A percentile compares a stretch with the other conserved stretches of the same genome.
Conservation (phyloP, 2,329 filamentous ascomycete genomes). For the Atkinsonella hypoxylon region DNA sequence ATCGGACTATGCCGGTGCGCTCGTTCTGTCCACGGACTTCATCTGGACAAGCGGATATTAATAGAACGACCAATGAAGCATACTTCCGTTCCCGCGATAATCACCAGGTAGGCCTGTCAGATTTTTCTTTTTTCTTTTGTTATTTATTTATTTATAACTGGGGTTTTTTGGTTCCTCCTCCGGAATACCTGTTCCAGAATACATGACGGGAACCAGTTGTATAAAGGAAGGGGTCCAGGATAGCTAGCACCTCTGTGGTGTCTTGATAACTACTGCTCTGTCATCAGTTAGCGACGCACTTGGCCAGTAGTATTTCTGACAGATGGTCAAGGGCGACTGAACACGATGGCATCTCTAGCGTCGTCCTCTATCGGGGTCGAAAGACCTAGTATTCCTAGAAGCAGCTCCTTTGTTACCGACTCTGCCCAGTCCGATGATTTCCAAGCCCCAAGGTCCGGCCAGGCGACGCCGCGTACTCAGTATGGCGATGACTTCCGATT, state of each 20-base stretch:
- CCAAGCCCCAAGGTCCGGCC: not conserved
- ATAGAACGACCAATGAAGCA: not conserved
- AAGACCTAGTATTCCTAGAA: slow-evolving; percentile 2
- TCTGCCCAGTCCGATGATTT: slow-evolving; percentile 1
- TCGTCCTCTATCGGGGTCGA: not conserved
- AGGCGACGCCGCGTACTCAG: not conserved
- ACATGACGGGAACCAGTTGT: not conserved
- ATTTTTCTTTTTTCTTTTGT: not conserved
- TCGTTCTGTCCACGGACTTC: not conserved
- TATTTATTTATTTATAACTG: not conserved
- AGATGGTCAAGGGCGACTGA: too few relatives aligned
- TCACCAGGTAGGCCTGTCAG: not conserved
- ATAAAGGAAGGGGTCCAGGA: not conserved
- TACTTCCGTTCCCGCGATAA: not conserved
- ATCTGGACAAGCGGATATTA: not conserved
- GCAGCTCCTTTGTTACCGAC: slow-evolving; percentile 5
- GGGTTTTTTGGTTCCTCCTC: too few relatives aligned
- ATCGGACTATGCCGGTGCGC: not conserved
- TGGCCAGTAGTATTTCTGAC: too few relatives aligned
- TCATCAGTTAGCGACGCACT: too few relatives aligned
- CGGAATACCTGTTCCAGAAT: not conserved
- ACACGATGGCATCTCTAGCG: slow-evolving; percentile 4
- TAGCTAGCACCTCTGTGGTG: not conserved
- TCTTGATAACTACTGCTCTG: not conserved
- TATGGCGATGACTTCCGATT: slow-evolving; percentile 20